Evolutionary conservation across 257 asterid genomes (phyloP), one percentile per base, ranked within the genome.

Genomic region (Apocynum venetum): DNA sequence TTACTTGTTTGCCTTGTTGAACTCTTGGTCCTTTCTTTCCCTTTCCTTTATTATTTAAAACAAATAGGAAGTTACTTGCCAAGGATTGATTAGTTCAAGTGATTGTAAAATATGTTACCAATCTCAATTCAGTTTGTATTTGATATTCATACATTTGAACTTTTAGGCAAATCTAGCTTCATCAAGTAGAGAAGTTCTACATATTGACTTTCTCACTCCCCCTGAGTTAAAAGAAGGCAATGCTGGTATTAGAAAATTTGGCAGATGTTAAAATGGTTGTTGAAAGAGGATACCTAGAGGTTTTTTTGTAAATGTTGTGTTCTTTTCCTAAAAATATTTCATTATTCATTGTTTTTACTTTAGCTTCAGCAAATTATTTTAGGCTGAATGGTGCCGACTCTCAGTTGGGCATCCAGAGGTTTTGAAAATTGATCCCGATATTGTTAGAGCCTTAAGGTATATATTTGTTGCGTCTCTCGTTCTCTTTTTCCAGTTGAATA

Each of bases 201-300:
- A 96, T 78, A 91, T 93, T 25, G 92, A 89, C 80, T 96, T 96
- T 81, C 90, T 93, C 36, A 93, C 97, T 2, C 98, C 98, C 56
- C 92, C 88, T 25, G 97, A 90, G 38, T 61, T 93, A n/a, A 90
- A 88, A 78, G 94, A 90, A 70, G 88, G 88, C 97, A 3, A 86
- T 85, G 93, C 76, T 69, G 46, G 91, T 87, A 41, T 83, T 93
- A 47, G 87, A 82, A 61, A 89, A 88, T 81, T 80, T 96, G 41
- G 83, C 86, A n/a, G 93, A 90, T 60, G 74, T 96, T 77, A 93
- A 90, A 82, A 44, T 80, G 73, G 87, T 93, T 76, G 89, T 91
- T 56, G 93, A 83, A 82, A 98, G 99, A 83, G 99, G 99, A 85
- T 93, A 93, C 79, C 99, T 97, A 13, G 93, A 96, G 98, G 99